Evolutionary conservation across 768 basidiomycete genomes (phyloP), one percentile per base, ranked within the genome.

Genomic region (Tylopilus sp.): DNA sequence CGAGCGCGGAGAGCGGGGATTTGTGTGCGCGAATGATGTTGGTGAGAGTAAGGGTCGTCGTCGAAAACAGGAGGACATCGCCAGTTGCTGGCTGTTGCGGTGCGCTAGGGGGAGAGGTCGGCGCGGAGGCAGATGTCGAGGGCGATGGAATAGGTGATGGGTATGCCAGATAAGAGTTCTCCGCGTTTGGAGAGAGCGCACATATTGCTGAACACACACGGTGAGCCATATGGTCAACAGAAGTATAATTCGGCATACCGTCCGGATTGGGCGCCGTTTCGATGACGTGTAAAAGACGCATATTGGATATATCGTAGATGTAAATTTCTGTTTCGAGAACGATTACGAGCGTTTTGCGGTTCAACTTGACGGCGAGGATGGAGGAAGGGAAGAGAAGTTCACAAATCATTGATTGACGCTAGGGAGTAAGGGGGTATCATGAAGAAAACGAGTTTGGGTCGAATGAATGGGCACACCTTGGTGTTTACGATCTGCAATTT

Each of bases 1-100:
- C 77, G 43, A 98, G 78, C 63, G 84, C 85, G 9, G 94, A 89
- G 56, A 99, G 86, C 6, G 96, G 92, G 1, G 93, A 73, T 72
- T 98, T 98, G 75, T 99, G 97, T 17, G 97, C 97, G 64, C 93
- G 95, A 53, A 99, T 89, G 63, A 96, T 92, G 75, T 99, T 98
- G 40, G 91, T 83, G 26, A 95, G 91, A 3, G 89, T 89, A 26
- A 98, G 83, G 8, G 90, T 85, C 50, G 93, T 86, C 2, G 96
- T 95, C 46, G 92, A 92, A 78, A 98, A 98, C 25, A 99, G 76
- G 60, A 97, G 84, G 46, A 98, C 93, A 70, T 98, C 95, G 56
- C 92, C 89, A 6, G 84, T 78, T 8, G 61, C 61, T 4, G 66
- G 66, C 58, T 82, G 84, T 7, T 74, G 63, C 0, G 74, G 45